These are phyloP conservation scores for Fraxinus ornus DNA, from an alignment of 305 asterid species.

Conservation along the genomic window DNA sequence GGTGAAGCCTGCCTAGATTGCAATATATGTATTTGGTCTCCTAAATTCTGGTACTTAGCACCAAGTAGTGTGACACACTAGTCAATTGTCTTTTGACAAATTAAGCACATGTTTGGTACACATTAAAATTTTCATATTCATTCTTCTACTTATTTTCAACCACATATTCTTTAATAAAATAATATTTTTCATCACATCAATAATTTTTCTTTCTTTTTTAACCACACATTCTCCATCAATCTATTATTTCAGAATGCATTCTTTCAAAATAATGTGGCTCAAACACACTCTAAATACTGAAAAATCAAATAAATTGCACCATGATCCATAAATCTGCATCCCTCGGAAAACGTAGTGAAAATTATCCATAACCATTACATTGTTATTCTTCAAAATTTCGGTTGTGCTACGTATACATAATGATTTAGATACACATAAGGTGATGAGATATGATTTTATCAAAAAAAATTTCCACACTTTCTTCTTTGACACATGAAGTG, in stretches of 20 bases:
- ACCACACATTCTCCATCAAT: too few relatives aligned
- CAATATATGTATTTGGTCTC: not conserved
- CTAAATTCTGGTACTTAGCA: not conserved
- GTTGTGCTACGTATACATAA: too few relatives aligned
- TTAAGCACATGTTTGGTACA: too few relatives aligned
- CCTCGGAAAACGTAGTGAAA: not conserved
- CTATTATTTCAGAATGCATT: too few relatives aligned
- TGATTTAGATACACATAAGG: not conserved
- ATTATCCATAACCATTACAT: not conserved
- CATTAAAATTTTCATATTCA: too few relatives aligned
- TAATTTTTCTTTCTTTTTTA: too few relatives aligned
- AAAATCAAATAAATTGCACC: not conserved
- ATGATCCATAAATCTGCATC: not conserved
- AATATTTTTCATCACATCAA: too few relatives aligned
- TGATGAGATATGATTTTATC: not conserved
- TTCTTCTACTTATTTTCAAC: too few relatives aligned
- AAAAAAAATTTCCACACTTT: not conserved
- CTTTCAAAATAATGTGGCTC: too few relatives aligned
- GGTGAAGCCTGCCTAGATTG: too few relatives aligned
- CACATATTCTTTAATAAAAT: too few relatives aligned
- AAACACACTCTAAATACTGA: not conserved
- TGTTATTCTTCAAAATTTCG: not conserved
- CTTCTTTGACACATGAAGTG: not conserved
- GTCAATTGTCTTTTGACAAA: not conserved
- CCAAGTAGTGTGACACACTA: not conserved